Evolutionary conservation across 2,329 filamentous ascomycete species (phyloP).

Genomic region (Cladosporium sp.): DNA sequence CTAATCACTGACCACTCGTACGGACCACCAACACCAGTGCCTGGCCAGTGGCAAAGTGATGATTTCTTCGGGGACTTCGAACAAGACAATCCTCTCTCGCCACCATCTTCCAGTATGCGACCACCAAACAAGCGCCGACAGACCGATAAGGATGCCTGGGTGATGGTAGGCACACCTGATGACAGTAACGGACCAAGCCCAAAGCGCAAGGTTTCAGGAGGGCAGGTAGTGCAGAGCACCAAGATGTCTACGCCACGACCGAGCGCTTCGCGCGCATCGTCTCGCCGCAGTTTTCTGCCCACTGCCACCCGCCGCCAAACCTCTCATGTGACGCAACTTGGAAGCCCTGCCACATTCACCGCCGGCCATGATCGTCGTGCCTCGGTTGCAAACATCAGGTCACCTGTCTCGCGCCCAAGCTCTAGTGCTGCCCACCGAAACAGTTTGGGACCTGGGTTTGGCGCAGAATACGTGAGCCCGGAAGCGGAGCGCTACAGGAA

Average conservation of each 20-base stretch:
- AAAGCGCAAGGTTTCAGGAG: conserved; percentile 27
- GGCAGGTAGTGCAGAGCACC: background rate
- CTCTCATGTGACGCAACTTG: conserved; percentile 20
- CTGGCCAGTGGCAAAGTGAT: conserved; percentile 51
- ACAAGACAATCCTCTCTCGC: conserved; percentile 37
- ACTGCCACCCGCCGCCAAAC: conserved; percentile 38
- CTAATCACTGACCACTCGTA: conserved; percentile 6
- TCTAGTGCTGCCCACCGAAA: conserved; percentile 16
- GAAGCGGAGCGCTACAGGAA: conserved; percentile 72
- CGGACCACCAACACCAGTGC: conserved; percentile 41
- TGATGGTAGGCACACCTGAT: conserved; percentile 41
- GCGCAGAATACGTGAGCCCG: conserved; percentile 35
- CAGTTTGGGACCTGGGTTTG: conserved; percentile 13
- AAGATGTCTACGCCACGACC: background rate
- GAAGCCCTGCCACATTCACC: conserved; percentile 32
- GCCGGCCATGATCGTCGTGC: conserved; percentile 41
- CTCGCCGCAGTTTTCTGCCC: conserved; percentile 27
- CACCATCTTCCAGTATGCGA: conserved; percentile 20
- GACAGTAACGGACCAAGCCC: conserved; percentile 49
- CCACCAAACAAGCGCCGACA: conserved; percentile 41
- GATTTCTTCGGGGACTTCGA: conserved; percentile 42
- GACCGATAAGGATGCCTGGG: conserved; percentile 45
- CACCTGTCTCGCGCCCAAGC: conserved; percentile 22
- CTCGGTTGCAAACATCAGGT: conserved; percentile 51
- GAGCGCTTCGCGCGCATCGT: conserved; percentile 3